Base-by-base conservation (phyloP, 2,329 filamentous ascomycete genomes). In the Triangularia verruculosa region DNA sequence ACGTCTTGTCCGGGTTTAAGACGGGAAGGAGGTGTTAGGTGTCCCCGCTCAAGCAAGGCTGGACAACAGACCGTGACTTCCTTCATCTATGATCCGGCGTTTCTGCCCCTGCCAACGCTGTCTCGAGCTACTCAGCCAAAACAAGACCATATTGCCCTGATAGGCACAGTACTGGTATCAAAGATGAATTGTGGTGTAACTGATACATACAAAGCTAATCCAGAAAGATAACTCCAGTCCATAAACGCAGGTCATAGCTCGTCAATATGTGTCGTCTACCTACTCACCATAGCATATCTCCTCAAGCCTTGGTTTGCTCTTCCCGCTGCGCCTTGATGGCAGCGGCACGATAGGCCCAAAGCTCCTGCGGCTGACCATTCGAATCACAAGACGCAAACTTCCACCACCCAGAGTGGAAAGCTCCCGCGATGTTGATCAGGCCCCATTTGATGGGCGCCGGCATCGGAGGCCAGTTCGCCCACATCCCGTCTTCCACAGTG, bases 391-490 rank as follows among this genome's bases (percentile, higher is more conserved):
- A 88, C 30, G 85, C 79, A 77, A 89, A 90, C 76, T 82, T 86
- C 86, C 87, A 89, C 80, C 82, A 83, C 2, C 79, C 77, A 34
- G 79, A 80, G 68, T 88, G 79, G 74, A 80, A 83, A 34, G 82
- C 78, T 1, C 85, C 86, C 1, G 78, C 84, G 52, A 88, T 73
- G 69, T 87, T 88, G 34, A 83, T 78, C 65, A 89, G 69, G 0
- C 81, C 82, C 85, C 85, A 89, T 61, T 81, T 79, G 64, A 89
- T 79, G 2, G 83, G 81, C 4, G 77, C 79, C 0, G 86, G 86
- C 78, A 89, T 89, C 0, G 86, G 85, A 53, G 87, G 87, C 86
- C 86, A 89, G 68, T 81, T 80, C 12, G 78, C 78, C 85, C 86
- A 89, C 70, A 80, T 72, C 24, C 85, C 85, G 5, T 82, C 82